Evolutionary conservation across 352 stramenopile genomes (phyloP).

Genomic region (Globisporangium alternatum): DNA sequence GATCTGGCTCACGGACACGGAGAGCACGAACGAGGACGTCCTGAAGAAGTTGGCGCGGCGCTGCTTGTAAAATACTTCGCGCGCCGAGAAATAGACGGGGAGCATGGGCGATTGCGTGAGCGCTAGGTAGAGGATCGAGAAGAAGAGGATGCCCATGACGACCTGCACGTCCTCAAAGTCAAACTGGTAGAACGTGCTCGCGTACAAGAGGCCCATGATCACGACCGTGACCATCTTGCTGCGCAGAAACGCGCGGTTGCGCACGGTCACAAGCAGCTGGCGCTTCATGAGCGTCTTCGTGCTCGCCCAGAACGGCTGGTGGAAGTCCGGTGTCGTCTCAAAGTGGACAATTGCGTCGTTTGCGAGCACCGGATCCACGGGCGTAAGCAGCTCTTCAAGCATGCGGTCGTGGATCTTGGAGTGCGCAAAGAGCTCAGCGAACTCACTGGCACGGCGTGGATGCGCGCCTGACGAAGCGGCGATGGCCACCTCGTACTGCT

Average conservation of each 20-base stretch:
- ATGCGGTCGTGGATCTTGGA: conserved; percentile 47
- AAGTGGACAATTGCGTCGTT: too few relatives aligned
- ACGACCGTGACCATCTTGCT: conserved; percentile 36
- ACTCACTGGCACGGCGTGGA: conserved; percentile 10
- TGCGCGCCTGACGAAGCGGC: not conserved
- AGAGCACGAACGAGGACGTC: not conserved
- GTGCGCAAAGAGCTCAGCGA: conserved; percentile 15
- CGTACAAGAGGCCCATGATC: conserved; percentile 45
- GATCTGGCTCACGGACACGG: conserved; percentile 6
- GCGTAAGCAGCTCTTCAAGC: not conserved
- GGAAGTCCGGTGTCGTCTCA: conserved; percentile 43
- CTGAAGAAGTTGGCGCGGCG: conserved; percentile 7
- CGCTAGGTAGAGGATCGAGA: not conserved
- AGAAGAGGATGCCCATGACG: not conserved
- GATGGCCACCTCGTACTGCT: conserved; percentile 14
- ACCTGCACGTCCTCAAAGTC: conserved; percentile 9
- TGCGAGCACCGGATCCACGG: too few relatives aligned
- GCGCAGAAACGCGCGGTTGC: conserved; percentile 37
- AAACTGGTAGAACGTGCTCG: conserved; percentile 34
- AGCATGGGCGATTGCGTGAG: not conserved
- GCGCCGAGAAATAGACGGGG: not conserved
- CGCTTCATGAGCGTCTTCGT: not conserved
- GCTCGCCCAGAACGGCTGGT: conserved; percentile 17
- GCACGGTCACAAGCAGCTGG: conserved; percentile 50
- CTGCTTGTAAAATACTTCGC: conserved; percentile 11